A percentile compares a stretch with the other conserved stretches of the same genome.
Conservation (phyloP, 371 early-diverging fungal genomes). For the Syncephalastrum racemosum region DNA sequence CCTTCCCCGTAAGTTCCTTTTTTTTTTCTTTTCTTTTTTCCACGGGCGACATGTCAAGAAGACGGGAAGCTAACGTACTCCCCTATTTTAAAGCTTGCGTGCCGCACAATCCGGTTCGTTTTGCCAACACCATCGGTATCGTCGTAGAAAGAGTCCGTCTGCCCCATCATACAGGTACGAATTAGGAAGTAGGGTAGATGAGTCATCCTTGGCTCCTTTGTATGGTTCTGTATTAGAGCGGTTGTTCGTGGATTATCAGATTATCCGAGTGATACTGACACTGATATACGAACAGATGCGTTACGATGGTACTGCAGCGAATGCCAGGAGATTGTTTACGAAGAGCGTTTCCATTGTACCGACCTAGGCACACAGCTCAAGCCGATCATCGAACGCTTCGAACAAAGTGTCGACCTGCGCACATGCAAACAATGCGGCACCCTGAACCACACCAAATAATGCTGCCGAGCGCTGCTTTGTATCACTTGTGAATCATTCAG, state of each 20-base stretch:
- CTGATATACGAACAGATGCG: conserved; percentile 51
- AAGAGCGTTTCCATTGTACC: conserved; percentile 85
- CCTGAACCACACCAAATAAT: conserved; percentile 66
- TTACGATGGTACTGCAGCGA: conserved; percentile 93
- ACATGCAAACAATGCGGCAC: conserved; percentile 80
- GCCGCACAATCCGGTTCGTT: conserved; percentile 95
- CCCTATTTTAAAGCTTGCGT: too few relatives aligned
- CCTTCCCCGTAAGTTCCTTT: conserved; percentile 70
- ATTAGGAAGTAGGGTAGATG: conserved; percentile 9
- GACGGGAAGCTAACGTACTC: too few relatives aligned
- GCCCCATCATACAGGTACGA: conserved; percentile 68
- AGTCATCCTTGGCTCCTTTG: conserved; percentile 8
- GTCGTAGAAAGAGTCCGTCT: conserved; percentile 89
- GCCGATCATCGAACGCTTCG: conserved; percentile 86
- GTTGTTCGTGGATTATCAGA: neutral
- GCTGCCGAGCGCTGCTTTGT: too few relatives aligned
- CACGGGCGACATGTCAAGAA: neutral
- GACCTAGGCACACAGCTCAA: conserved; percentile 90
- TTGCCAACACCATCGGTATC: conserved; percentile 89
- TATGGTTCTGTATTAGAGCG: neutral
- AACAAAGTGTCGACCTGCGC: conserved; percentile 58
- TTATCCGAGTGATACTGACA: neutral
- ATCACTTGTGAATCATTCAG: too few relatives aligned
- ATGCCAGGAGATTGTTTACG: conserved; percentile 82
- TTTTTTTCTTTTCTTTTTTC: conserved; percentile 3